Evolutionary conservation across 1,284 basidiomycete species (phyloP), one percentile per base, ranked within the genome.

Genomic region (Boletellus deceptivus): DNA sequence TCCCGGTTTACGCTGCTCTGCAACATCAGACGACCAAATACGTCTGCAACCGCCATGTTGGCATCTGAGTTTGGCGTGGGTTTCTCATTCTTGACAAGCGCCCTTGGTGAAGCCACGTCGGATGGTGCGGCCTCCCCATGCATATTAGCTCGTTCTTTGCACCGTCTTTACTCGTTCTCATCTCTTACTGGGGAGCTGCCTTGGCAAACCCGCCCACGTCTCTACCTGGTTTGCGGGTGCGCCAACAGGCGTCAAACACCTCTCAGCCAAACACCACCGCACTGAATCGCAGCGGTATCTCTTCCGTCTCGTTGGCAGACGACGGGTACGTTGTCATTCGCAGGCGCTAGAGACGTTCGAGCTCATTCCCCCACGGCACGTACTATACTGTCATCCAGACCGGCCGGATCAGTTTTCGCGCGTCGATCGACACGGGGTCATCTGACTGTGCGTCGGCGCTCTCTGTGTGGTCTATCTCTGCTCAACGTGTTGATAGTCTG

Each of bases 351-450:
- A 54, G 31, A 43, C 48, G 42, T 40, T 54, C 36, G 44, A 38
- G 45, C 60, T 57, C 41, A 64, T 50, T 20, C 20, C 24, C n/a
- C 43, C 14, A 13, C 58, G 87, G 84, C 61, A 81, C 86, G 4
- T 90, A 88, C 60, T 89, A 79, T 59, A 70, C 77, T 16, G 66
- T 86, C 39, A 72, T 88, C 43, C 67, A 76, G 52, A 70, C 75
- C 36, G 88, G 86, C 36, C 71, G 74, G 52, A 78, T 86, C 55
- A 79, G 69, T 59, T 85, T 89, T 57, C 82, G 86, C 16, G 78
- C 84, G n/a, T 78, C 79, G 1, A 68, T 90, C 37, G 87, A 90
- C 65, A 89, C 88, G 1, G 89, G 75, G n/a, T 90, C 88, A 4
- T 76, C 86, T 11, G 63, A 65, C 33, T 37, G 63, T 64, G 37